Percentiles rank a stretch among this genome's conserved stretches.
These are phyloP conservation scores for Coix lacrymajobi DNA, from an alignment of 176 grass and related monocot genomes.

Conservation along the genomic window DNA sequence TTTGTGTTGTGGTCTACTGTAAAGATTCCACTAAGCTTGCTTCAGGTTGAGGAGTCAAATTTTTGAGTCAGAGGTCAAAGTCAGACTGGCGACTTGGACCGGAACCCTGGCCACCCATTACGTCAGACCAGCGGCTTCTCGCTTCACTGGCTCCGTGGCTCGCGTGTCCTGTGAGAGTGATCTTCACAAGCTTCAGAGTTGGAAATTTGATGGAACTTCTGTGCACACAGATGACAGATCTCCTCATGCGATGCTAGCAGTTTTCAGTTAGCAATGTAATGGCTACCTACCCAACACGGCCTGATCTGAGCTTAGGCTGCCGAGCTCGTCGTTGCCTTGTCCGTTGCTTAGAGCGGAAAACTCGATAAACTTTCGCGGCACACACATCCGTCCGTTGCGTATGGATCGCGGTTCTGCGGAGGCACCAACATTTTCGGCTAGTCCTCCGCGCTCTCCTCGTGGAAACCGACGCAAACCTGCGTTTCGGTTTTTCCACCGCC, in stretches of 20 bases:
- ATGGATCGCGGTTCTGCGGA: neutral
- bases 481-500: neutral
- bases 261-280: neutral
- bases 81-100: constrained; percentile 22
- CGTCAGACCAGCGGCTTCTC: neutral
- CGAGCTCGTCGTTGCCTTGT: no score
- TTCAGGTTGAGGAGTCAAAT: constrained; percentile 10
- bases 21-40: neutral
- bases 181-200: neutral
- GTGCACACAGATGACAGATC: no score
- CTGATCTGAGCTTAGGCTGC: no score
- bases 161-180: neutral
- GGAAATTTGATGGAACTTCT: neutral
- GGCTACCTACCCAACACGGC: neutral
- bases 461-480: neutral
- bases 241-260: no score
- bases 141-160: neutral
- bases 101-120: neutral
- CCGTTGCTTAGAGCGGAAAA: no score
- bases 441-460: neutral
- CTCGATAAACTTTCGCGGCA: no score
- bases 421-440: neutral
- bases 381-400: no score
- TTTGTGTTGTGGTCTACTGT: neutral
- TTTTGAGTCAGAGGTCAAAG: constrained; percentile 9